Conservation (phyloP, 306 rosid species). For the Vigna reflexopilosa region DNA sequence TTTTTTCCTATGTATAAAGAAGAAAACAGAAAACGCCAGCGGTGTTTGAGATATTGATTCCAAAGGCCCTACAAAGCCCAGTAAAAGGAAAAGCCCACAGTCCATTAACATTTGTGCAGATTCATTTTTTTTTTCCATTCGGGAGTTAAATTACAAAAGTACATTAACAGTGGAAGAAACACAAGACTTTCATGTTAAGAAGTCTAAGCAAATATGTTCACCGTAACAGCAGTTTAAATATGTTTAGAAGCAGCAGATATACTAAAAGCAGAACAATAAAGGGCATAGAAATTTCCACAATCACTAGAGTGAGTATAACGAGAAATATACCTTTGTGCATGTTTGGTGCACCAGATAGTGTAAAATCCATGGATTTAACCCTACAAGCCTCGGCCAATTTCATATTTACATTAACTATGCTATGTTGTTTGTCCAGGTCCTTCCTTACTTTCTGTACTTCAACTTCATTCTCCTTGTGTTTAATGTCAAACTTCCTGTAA, state of each 20-base stretch:
- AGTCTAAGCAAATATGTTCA: slow-evolving; percentile 8
- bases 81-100: slow-evolving; percentile 1
- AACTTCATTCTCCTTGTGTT: slow-evolving; percentile 54
- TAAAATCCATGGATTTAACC: slow-evolving; percentile 59
- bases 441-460: slow-evolving; percentile 52
- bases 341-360: slow-evolving; percentile 47
- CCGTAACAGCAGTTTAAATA: slow-evolving; percentile 7
- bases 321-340: slow-evolving; percentile 63
- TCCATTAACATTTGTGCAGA: not conserved
- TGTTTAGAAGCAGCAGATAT: slow-evolving; percentile 33
- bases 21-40: slow-evolving; percentile 2
- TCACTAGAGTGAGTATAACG: slow-evolving; percentile 11
- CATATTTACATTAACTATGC: slow-evolving; percentile 55
- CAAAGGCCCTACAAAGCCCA: slow-evolving; percentile 11
- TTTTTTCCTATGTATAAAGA: not conserved
- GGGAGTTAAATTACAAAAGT: not conserved
- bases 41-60: slow-evolving; percentile 2
- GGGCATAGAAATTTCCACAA: slow-evolving; percentile 24
- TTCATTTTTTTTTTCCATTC: slow-evolving; percentile 7
- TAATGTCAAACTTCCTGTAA: slow-evolving; percentile 61
- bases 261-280: slow-evolving; percentile 30
- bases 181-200: not conserved
- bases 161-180: slow-evolving; percentile 18
- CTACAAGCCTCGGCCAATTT: slow-evolving; percentile 72
- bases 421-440: slow-evolving; percentile 50